Evolutionary conservation across 352 stramenopile genomes (phyloP).

Genomic region (Thalassiosira mediterranea): DNA sequence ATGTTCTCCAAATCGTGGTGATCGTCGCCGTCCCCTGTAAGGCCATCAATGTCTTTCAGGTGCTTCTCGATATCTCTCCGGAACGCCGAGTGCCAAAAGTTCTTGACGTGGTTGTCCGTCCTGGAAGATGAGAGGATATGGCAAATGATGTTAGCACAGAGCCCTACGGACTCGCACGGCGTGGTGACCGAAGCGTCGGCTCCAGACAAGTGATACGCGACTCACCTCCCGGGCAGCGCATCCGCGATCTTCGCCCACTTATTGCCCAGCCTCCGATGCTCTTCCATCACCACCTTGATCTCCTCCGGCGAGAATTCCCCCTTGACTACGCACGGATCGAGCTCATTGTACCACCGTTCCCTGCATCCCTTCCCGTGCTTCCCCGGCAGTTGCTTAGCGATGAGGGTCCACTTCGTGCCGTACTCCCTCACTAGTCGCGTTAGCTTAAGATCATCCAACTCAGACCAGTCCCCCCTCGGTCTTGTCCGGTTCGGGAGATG

Average conservation of each 20-base stretch:
- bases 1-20: no score
- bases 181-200: no score
- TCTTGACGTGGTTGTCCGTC: constrained; percentile 99
- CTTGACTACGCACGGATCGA: constrained; percentile 93
- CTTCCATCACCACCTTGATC: constrained; percentile 75
- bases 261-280: constrained; percentile 87
- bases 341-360: constrained; percentile 95
- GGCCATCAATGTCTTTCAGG: no score
- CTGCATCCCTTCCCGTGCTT: constrained; percentile 90
- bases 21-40: no score
- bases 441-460: constrained; percentile 90
- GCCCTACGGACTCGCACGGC: no score
- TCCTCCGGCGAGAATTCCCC: constrained; percentile 91
- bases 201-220: no score
- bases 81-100: constrained; percentile 88
- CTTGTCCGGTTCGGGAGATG: no score
- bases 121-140: no score
- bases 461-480: no score
- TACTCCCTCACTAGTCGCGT: constrained; percentile 76
- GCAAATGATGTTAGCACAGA: no score
- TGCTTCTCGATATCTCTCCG: constrained; percentile 62
- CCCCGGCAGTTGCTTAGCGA: constrained; percentile 79
- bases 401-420: constrained; percentile 88
- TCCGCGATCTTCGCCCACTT: constrained; percentile 99
- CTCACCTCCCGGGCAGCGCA: constrained; percentile 91